phyloP scores from a whole-genome alignment of 768 basidiomycete species.

The Boletus rufocinnamomeus region DNA sequence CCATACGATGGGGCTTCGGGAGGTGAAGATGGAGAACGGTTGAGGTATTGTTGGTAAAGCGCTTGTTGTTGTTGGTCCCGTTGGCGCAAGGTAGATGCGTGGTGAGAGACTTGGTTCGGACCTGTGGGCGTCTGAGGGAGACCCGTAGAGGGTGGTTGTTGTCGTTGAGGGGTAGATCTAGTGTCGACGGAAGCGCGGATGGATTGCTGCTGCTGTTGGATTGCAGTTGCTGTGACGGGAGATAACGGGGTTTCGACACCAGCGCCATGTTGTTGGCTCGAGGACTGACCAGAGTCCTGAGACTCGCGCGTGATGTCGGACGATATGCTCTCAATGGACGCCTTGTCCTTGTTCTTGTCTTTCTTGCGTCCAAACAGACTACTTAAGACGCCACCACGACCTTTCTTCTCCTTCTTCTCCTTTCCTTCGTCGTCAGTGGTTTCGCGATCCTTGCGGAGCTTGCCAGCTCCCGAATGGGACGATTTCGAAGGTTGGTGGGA shows the following conservation, averaged over 20 bases:
- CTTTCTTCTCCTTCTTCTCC: conserved; percentile 62
- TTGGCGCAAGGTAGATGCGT: conserved; percentile 72
- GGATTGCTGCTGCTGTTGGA: conserved; percentile 59
- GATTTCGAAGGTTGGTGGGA: conserved; percentile 25
- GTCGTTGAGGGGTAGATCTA: conserved; percentile 23
- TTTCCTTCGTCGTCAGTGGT: conserved; percentile 50
- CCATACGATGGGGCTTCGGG: conserved; percentile 78
- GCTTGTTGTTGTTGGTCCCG: conserved; percentile 88
- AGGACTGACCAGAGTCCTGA: conserved; percentile 64
- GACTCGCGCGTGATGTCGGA: conserved; percentile 53
- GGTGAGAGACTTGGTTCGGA: conserved; percentile 53
- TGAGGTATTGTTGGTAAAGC: conserved; percentile 87
- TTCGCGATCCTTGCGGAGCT: conserved; percentile 49
- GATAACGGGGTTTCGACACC: conserved; percentile 41
- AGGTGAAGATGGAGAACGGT: conserved; percentile 76
- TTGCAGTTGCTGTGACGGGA: conserved; percentile 52
- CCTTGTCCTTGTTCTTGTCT: conserved; percentile 68
- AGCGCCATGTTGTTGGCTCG: conserved; percentile 40
- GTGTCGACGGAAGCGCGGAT: conserved; percentile 23
- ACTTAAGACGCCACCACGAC: conserved; percentile 74
- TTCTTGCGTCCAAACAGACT: conserved; percentile 77
- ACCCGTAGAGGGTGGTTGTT: conserved; percentile 22
- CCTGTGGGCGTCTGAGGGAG: conserved; percentile 34
- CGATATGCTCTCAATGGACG: conserved; percentile 52
- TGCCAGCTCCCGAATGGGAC: conserved; percentile 25